Evolutionary conservation across 2,329 filamentous ascomycete species (phyloP), one percentile per base, ranked within the genome.

Genomic region (Pleurostoma richardsiae): DNA sequence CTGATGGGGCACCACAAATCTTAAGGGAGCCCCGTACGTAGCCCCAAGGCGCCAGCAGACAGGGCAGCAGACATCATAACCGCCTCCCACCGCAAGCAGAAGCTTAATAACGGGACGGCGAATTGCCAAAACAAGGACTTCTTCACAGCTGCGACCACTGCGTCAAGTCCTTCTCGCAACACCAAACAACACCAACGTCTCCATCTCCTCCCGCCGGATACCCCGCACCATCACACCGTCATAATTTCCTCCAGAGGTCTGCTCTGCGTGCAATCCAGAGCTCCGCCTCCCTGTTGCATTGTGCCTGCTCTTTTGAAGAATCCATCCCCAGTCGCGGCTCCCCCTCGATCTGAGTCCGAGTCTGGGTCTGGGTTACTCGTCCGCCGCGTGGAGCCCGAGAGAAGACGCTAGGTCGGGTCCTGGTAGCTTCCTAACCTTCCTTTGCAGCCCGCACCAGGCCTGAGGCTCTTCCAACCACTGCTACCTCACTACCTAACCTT

Each of bases 151-250:
- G 19, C 19, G 19, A 19, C 19, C 19, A 19, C 19, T 19, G 19
- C 19, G 19, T 19, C 19, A 19, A 19, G 19, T 19, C 19, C 19
- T 19, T 19, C 19, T 19, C 19, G 19, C 19, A 19, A 19, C 19
- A 19, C 19, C 19, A 19, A 19, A 19, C 19, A 19, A 19, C 19
- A 19, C 19, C 19, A 19, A 19, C 19, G 19, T 19, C 19, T 19
- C 19, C 19, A 19, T 19, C 19, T 19, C 19, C 19, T 19, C 19
- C 19, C 19, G 19, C 43, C 46, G 30, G 42, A 48, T 48, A 48
- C 46, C 46, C 46, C 46, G 46, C 46, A 48, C 39, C 46, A 39
- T 41, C 46, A 40, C 40, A 41, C 40, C 27, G 41, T 42, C 42
- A 19, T 19, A 19, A 19, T 19, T 19, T 19, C 19, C 19, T 19